These are phyloP conservation scores for Fusarium haematococcum DNA, from an alignment of 2,329 filamentous ascomycete species.

Conservation along the genomic window DNA sequence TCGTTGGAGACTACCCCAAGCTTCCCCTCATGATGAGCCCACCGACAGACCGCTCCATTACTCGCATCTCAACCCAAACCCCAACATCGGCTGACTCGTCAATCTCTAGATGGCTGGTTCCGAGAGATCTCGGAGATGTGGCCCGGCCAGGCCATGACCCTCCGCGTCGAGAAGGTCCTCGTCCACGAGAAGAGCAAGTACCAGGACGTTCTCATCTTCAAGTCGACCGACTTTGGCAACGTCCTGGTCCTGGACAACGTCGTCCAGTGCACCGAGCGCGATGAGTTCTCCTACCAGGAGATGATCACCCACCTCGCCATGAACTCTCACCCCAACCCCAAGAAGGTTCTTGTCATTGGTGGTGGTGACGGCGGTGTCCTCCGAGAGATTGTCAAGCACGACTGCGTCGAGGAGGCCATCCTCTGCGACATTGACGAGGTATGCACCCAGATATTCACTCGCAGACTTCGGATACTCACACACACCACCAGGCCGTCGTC, in stretches of 20 bases:
- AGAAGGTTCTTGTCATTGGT: slow-evolving; percentile 98
- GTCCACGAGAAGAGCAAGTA: slow-evolving; percentile 99
- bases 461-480: neutral
- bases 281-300: slow-evolving; percentile 99
- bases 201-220: slow-evolving; percentile 98
- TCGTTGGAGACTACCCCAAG: neutral
- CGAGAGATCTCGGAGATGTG: slow-evolving; percentile 99
- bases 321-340: slow-evolving; percentile 97
- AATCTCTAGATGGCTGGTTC: slow-evolving; percentile 94
- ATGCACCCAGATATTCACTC: slow-evolving; percentile 18
- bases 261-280: slow-evolving; percentile 97
- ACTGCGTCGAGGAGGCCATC: slow-evolving; percentile 92
- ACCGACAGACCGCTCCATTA: neutral
- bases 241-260: slow-evolving; percentile 98
- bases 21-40: slow-evolving; percentile 4
- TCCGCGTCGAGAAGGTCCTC: slow-evolving; percentile 96
- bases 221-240: slow-evolving; percentile 96
- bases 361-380: slow-evolving; percentile 98
- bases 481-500: slow-evolving; percentile 79
- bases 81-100: slow-evolving; percentile 20
- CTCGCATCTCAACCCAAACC: neutral
- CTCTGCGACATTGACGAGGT: slow-evolving; percentile 99
- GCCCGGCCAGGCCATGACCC: slow-evolving; percentile 98
- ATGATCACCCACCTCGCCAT: slow-evolving; percentile 99
- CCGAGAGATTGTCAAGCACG: slow-evolving; percentile 99